phyloP scores from a whole-genome alignment of 805 yeast species.

The Ogataea nonfermentans region DNA sequence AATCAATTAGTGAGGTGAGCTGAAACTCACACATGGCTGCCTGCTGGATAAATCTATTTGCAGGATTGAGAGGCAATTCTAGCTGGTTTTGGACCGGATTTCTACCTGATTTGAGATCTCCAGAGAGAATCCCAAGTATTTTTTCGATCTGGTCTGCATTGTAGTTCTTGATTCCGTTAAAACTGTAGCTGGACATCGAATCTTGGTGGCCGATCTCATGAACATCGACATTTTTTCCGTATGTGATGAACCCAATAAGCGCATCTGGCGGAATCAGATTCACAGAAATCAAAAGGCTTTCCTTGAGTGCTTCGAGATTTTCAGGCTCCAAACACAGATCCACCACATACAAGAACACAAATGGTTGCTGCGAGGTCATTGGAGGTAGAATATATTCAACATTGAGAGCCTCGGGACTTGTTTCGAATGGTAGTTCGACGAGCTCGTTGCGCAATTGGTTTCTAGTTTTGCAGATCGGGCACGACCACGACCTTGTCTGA shows the following conservation, averaged over 20 bases:
- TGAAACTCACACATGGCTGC: slow-evolving; percentile 50
- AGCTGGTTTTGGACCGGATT: slow-evolving; percentile 13
- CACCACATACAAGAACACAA: slow-evolving; percentile 52
- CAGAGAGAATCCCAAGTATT: slow-evolving; percentile 44
- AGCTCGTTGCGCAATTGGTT: slow-evolving; percentile 38
- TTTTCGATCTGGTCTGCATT: slow-evolving; percentile 45
- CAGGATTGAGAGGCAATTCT: slow-evolving; percentile 27
- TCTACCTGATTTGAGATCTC: slow-evolving; percentile 26
- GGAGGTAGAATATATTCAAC: slow-evolving; percentile 47
- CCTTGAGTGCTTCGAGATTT: slow-evolving; percentile 50
- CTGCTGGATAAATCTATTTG: slow-evolving; percentile 46
- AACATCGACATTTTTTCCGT: slow-evolving; percentile 57
- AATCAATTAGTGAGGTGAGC: slow-evolving; percentile 47
- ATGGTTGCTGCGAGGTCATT: slow-evolving; percentile 34
- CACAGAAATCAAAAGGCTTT: slow-evolving; percentile 45
- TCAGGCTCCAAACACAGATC: slow-evolving; percentile 56
- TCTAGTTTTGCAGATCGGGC: slow-evolving; percentile 53
- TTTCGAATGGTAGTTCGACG: slow-evolving; percentile 35
- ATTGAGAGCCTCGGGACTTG: slow-evolving; percentile 42
- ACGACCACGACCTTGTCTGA: slow-evolving; percentile 44
- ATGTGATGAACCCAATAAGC: slow-evolving; percentile 55
- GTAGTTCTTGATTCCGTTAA: slow-evolving; percentile 58
- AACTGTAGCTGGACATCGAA: slow-evolving; percentile 38
- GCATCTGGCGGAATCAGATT: slow-evolving; percentile 50
- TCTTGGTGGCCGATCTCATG: slow-evolving; percentile 48